These are phyloP conservation scores for Lactarius psammicola DNA, from an alignment of 768 basidiomycete species.

Conservation along the genomic window DNA sequence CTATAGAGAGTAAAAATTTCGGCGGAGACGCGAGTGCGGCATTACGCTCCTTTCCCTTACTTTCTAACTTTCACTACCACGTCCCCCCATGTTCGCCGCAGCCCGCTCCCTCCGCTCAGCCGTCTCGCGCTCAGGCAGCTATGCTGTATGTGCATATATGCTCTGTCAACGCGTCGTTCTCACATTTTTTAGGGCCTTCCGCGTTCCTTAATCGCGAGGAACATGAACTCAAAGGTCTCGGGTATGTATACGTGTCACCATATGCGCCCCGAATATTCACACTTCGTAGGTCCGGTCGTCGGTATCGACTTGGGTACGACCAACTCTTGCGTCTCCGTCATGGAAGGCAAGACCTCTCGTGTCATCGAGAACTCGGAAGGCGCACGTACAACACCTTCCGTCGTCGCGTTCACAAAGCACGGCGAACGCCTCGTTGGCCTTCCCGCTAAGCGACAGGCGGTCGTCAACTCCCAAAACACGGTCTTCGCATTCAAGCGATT, in stretches of 20 bases:
- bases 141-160: slow-evolving; percentile 49
- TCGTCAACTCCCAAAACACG: slow-evolving; percentile 92
- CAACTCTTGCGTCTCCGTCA: slow-evolving; percentile 88
- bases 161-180: not conserved
- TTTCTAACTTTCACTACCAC: slow-evolving; percentile 40
- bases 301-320: slow-evolving; percentile 97
- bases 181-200: slow-evolving; percentile 52
- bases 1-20: slow-evolving; percentile 14
- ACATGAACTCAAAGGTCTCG: slow-evolving; percentile 93
- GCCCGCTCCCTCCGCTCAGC: slow-evolving; percentile 62
- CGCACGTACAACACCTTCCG: slow-evolving; percentile 95
- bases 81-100: slow-evolving; percentile 64
- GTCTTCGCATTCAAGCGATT: slow-evolving; percentile 93
- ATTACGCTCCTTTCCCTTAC: slow-evolving; percentile 3
- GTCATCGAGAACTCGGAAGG: slow-evolving; percentile 98
- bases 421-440: slow-evolving; percentile 95
- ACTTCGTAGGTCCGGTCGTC: slow-evolving; percentile 70
- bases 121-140: slow-evolving; percentile 57
- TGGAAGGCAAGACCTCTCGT: slow-evolving; percentile 93
- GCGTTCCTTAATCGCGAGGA: slow-evolving; percentile 77
- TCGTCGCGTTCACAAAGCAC: slow-evolving; percentile 98
- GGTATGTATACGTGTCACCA: slow-evolving; percentile 46
- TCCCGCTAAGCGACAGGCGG: slow-evolving; percentile 95
- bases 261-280: slow-evolving; percentile 5
- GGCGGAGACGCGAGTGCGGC: slow-evolving; percentile 17